Base-by-base conservation (phyloP, 2,329 filamentous ascomycete species). In the Albophoma yamanashiensis region DNA sequence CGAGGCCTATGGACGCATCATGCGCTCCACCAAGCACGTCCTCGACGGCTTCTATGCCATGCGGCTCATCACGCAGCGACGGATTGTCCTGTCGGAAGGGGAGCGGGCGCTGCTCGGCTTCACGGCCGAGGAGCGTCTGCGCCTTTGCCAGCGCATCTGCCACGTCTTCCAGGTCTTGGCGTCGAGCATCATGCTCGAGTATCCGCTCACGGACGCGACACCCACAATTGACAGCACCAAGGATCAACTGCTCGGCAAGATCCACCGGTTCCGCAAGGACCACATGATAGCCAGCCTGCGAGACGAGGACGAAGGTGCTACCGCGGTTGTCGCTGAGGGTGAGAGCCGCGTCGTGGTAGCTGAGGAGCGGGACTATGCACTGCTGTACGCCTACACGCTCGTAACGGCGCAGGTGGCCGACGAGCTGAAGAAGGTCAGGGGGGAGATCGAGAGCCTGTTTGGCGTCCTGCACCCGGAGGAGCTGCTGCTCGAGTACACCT, bases 31-130 rank as follows among this genome's bases (percentile, higher is more conserved):
- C 1, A 87, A 88, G 63, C 86, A 89, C 58, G 90, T 97, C 74
- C 84, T 97, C 5, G 92, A 97, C 73, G 88, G 91, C 43, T 97
- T 99, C 73, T 92, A 97, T 69, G 91, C 92, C 58, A 96, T 99
- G 91, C 95, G 93, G 64, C 84, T 97, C 14, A 87, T 97, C 63
- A 92, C 96, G 43, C 82, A 89, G 69, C 93, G 92, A 68, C 89
- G 93, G 61, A 78, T 87, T 14, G 82, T 83, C 43, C 83, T 91
- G 1, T 91, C 87, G 3, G 83, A 88, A 34, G 92, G 93, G 4
- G 93, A 97, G 75, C 85, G 88, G 60, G 87, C 88, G 11, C 82
- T 97, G 43, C 77, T 99, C 43, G 81, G 84, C 63, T 92, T 89
- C 71, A 97, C 94, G 1, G 81, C 84, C 5, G 78, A 84, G 11